phyloP scores from a whole-genome alignment of 306 rosid species.

The Dicorynia guianensis region DNA sequence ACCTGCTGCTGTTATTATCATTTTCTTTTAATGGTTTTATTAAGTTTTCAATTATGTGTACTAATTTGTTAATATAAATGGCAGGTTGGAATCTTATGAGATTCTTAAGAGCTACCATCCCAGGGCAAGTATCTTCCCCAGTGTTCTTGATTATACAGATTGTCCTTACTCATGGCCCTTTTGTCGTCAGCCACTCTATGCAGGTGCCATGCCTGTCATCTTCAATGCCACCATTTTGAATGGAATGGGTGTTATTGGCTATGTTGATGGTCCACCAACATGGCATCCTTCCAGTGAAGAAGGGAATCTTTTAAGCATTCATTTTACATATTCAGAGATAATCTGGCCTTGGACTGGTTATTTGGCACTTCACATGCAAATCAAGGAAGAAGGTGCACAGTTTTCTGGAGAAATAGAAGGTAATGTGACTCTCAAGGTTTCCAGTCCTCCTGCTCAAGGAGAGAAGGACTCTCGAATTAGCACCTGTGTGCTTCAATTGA shows the following conservation, averaged over 20 bases:
- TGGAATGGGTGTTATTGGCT: slow-evolving; percentile 97
- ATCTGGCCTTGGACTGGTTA: slow-evolving; percentile 99
- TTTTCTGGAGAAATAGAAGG: slow-evolving; percentile 93
- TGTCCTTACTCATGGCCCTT: slow-evolving; percentile 99
- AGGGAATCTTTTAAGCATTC: slow-evolving; percentile 91
- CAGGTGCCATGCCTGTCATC: slow-evolving; percentile 97
- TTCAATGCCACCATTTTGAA: slow-evolving; percentile 94
- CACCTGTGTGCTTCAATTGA: slow-evolving; percentile 87
- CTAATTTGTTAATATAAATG: slow-evolving; percentile 41
- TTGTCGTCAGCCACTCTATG: slow-evolving; percentile 97
- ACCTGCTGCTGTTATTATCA: background rate
- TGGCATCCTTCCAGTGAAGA: slow-evolving; percentile 94
- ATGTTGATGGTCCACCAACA: slow-evolving; percentile 77
- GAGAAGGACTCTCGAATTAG: slow-evolving; percentile 62
- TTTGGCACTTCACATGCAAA: slow-evolving; percentile 94
- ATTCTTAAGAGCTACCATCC: slow-evolving; percentile 90
- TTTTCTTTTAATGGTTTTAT: slow-evolving; percentile 3
- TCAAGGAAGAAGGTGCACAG: slow-evolving; percentile 89
- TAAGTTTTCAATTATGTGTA: slow-evolving; percentile 16
- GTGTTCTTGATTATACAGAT: slow-evolving; percentile 84
- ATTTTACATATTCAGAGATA: slow-evolving; percentile 85
- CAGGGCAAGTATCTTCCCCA: slow-evolving; percentile 91
- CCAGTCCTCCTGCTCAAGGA: slow-evolving; percentile 85
- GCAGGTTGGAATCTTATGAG: slow-evolving; percentile 94
- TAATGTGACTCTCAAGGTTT: slow-evolving; percentile 82